These are phyloP conservation scores for Neodidymelliopsis sp. DNA, from an alignment of 2,329 filamentous ascomycete species.

Conservation along the genomic window DNA sequence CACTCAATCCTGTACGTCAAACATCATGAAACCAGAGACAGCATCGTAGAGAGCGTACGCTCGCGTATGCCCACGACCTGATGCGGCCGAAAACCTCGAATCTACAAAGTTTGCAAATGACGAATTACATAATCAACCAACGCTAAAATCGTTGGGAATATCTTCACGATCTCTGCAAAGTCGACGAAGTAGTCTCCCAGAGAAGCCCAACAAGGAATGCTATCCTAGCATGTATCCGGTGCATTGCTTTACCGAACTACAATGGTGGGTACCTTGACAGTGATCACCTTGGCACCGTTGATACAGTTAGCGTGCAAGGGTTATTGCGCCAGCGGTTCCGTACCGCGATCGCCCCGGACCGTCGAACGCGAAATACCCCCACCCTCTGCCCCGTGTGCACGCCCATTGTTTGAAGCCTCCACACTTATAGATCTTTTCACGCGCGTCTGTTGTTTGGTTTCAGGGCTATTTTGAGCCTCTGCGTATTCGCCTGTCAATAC, in stretches of 20 bases:
- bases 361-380: constrained; percentile 10
- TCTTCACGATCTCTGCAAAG: constrained; percentile 1
- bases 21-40: too few species aligned
- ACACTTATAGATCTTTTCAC: constrained; percentile 4
- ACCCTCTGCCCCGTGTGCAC: constrained; percentile 7
- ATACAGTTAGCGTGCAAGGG: constrained; percentile 11
- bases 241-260: neutral
- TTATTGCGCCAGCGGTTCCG: constrained; percentile 5
- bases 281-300: constrained; percentile 3
- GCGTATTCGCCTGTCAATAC: neutral
- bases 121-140: neutral
- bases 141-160: constrained; percentile 10
- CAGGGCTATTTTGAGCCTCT: constrained; percentile 12
- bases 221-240: neutral
- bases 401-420: constrained; percentile 10
- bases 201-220: neutral
- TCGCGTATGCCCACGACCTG: too few species aligned
- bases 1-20: too few species aligned
- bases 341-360: constrained; percentile 19
- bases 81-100: too few species aligned
- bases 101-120: too few species aligned
- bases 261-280: constrained; percentile 2
- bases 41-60: too few species aligned
- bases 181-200: neutral
- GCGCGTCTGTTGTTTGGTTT: constrained; percentile 21